Conservation (phyloP, 1,284 basidiomycete species). For the Veloboletus limbatus region DNA sequence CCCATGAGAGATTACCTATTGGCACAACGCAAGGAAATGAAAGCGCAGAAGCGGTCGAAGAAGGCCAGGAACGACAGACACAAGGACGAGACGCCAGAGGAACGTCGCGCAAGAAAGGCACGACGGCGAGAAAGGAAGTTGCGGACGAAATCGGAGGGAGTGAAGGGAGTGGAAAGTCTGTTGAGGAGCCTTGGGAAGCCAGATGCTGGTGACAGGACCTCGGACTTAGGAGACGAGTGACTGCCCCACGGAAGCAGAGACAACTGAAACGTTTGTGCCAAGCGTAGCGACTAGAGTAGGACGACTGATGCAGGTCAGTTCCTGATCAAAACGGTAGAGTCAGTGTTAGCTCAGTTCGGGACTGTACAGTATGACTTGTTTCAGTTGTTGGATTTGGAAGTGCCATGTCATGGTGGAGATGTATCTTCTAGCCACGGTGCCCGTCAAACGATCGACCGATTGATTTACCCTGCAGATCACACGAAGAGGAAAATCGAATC, state of each 20-base stretch:
- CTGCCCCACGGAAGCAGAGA: constrained; percentile 14
- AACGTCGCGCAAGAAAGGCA: constrained; percentile 66
- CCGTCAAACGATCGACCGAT: neutral
- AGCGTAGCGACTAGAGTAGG: constrained; percentile 5
- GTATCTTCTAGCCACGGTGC: neutral
- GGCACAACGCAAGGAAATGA: constrained; percentile 66
- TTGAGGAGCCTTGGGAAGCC: constrained; percentile 33
- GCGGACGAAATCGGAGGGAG: constrained; percentile 41
- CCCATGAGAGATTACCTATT: constrained; percentile 94
- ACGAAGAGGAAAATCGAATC: neutral
- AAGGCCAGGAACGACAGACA: constrained; percentile 56
- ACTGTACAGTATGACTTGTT: constrained; percentile 6
- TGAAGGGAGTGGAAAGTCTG: constrained; percentile 45
- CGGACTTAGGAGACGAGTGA: constrained; percentile 8
- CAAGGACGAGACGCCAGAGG: constrained; percentile 77
- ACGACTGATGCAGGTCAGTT: constrained; percentile 1
- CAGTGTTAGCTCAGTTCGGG: constrained; percentile 1
- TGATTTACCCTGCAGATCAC: constrained; percentile 3
- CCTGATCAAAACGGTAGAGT: constrained; percentile 1
- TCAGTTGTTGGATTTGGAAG: constrained; percentile 2
- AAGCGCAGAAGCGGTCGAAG: constrained; percentile 57
- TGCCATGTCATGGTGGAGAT: constrained; percentile 1
- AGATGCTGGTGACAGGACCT: constrained; percentile 17
- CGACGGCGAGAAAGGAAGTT: constrained; percentile 59
- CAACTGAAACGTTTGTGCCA: constrained; percentile 5